Evolutionary conservation across 2,329 filamentous ascomycete species (phyloP).

Genomic region (Epichloe glyceriae): DNA sequence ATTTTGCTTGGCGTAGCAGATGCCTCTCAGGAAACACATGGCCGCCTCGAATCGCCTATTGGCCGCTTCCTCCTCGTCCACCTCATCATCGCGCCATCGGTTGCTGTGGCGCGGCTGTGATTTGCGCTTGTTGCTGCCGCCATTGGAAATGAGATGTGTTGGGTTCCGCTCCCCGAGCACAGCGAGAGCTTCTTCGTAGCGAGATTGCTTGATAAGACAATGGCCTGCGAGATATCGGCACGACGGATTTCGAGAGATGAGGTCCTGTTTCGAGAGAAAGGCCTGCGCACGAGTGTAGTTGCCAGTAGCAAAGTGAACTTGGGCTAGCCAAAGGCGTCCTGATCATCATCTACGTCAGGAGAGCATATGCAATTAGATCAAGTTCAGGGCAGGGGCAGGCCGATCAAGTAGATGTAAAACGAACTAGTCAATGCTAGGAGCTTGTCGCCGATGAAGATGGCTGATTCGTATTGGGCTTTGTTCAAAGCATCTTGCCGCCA

Average conservation of each 20-base stretch:
- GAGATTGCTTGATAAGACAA: constrained; percentile 83
- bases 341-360: constrained; percentile 58
- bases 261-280: constrained; percentile 71
- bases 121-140: constrained; percentile 26
- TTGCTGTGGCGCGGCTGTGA: constrained; percentile 21
- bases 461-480: constrained; percentile 91
- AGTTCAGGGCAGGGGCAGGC: not conserved
- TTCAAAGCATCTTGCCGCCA: constrained; percentile 94
- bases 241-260: constrained; percentile 68
- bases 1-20: constrained; percentile 95
- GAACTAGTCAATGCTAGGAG: constrained; percentile 83
- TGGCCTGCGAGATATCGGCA: constrained; percentile 89
- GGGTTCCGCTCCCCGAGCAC: constrained; percentile 89
- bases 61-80: constrained; percentile 51
- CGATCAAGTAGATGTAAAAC: constrained; percentile 15
- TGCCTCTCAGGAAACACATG: constrained; percentile 90
- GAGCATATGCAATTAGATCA: not conserved
- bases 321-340: constrained; percentile 94
- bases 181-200: constrained; percentile 76
- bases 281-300: constrained; percentile 88
- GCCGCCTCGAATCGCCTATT: constrained; percentile 83
- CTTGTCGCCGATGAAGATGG: constrained; percentile 96
- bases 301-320: constrained; percentile 89
- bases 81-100: constrained; percentile 20
- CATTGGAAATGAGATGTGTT: constrained; percentile 65